Percentiles rank a stretch among this genome's conserved stretches.
Evolutionary conservation across 2,329 filamentous ascomycete species (phyloP).

Genomic region (Penicillium capsulatum): DNA sequence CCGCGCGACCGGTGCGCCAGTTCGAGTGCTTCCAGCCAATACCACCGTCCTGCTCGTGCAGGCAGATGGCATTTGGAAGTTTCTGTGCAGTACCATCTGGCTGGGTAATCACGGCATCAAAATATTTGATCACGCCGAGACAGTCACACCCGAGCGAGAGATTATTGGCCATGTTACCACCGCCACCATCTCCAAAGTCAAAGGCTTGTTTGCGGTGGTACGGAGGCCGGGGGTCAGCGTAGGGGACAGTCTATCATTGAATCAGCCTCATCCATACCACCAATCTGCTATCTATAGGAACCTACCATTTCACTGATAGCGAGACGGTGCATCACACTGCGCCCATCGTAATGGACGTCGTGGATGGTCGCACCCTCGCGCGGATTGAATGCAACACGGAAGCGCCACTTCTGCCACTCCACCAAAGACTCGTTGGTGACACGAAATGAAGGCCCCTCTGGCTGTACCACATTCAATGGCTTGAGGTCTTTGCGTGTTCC

Average conservation of each 20-base stretch:
- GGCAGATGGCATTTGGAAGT: slow-evolving; percentile 61
- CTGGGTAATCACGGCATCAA: slow-evolving; percentile 55
- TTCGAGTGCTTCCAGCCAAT: slow-evolving; percentile 68
- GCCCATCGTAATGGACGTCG: slow-evolving; percentile 63
- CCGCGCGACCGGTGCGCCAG: slow-evolving; percentile 60
- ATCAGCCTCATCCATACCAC: too few species aligned
- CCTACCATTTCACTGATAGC: slow-evolving; percentile 66
- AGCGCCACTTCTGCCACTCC: slow-evolving; percentile 65
- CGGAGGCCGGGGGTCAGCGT: slow-evolving; percentile 61
- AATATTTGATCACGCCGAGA: slow-evolving; percentile 63
- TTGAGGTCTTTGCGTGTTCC: slow-evolving; percentile 54
- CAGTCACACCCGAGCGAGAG: slow-evolving; percentile 49
- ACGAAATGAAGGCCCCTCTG: slow-evolving; percentile 63
- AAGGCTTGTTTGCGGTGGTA: slow-evolving; percentile 69
- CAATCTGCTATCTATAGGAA: too few species aligned
- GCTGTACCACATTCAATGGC: slow-evolving; percentile 68
- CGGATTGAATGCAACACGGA: slow-evolving; percentile 56
- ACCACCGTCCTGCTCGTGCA: slow-evolving; percentile 63
- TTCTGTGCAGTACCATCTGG: slow-evolving; percentile 51
- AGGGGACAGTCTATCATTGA: slow-evolving; percentile 54
- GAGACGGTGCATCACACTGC: too few species aligned
- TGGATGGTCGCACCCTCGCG: slow-evolving; percentile 67
- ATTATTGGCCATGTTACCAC: slow-evolving; percentile 64
- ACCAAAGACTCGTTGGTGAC: slow-evolving; percentile 37
- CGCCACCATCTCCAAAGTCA: slow-evolving; percentile 66